Evolutionary conservation across 495 filamentous ascomycete species (phyloP).

Genomic region (Hypoxylon lienhwacheense): DNA sequence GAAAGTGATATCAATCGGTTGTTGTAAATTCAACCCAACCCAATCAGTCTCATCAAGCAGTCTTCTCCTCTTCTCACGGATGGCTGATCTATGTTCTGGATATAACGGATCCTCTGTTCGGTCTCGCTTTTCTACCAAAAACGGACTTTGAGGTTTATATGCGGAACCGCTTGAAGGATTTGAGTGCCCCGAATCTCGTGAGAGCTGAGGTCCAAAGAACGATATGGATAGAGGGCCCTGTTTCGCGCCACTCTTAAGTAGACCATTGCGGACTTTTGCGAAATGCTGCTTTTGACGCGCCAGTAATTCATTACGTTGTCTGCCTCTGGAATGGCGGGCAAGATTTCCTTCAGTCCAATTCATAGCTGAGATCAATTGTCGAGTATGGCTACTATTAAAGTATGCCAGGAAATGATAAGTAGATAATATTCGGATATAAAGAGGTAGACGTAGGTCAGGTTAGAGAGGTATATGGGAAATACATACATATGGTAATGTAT

Average conservation of each 20-base stretch:
- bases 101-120: not conserved
- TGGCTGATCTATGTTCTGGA: constrained; percentile 7
- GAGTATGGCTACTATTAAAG: constrained; percentile 11
- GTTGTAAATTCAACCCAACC: constrained; percentile 36
- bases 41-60: constrained; percentile 37
- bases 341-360: constrained; percentile 52
- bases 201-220: constrained; percentile 19
- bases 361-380: constrained; percentile 32
- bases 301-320: constrained; percentile 40
- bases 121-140: constrained; percentile 15
- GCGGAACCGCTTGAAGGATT: not conserved
- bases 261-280: constrained; percentile 41
- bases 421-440: constrained; percentile 5
- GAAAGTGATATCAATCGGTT: constrained; percentile 36
- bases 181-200: not conserved
- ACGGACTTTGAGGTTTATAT: constrained; percentile 10
- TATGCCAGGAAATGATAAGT: too few species aligned
- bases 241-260: constrained; percentile 15
- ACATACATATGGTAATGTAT: constrained; percentile 7
- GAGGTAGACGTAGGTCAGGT: not conserved
- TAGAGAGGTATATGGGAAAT: not conserved
- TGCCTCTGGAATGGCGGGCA: constrained; percentile 41
- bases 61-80: constrained; percentile 25
- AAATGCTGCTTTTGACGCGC: constrained; percentile 48
- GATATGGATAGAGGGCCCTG: constrained; percentile 33